Evolutionary conservation across 331 rosid genomes (phyloP).

Genomic region (Pyracantha coccinea): DNA sequence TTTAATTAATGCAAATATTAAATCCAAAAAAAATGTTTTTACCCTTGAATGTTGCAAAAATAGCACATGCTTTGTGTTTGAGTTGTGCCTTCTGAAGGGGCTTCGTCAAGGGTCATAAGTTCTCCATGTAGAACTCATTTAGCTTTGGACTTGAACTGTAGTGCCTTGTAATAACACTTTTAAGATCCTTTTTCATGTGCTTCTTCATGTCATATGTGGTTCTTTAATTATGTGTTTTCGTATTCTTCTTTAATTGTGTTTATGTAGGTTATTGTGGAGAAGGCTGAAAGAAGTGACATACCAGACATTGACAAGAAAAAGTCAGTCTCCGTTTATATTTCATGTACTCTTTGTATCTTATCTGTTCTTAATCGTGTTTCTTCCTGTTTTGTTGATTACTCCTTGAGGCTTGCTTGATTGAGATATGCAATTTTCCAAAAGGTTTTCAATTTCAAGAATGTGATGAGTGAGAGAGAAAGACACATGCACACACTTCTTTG

Average conservation of each 20-base stretch:
- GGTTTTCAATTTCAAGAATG: too few relatives aligned
- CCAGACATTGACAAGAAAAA: constrained; percentile 49
- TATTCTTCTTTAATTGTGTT: neutral
- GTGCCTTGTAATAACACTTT: neutral
- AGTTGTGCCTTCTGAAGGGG: neutral
- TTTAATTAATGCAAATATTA: neutral
- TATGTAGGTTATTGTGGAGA: constrained; percentile 41
- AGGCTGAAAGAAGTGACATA: constrained; percentile 41
- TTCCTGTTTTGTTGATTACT: neutral
- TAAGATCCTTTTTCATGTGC: neutral
- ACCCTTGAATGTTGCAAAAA: neutral
- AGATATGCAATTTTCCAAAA: too few relatives aligned
- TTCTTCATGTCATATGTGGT: neutral
- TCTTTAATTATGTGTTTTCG: neutral
- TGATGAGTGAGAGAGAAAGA: neutral
- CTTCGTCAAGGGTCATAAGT: neutral
- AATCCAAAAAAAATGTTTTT: neutral
- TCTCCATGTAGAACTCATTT: neutral
- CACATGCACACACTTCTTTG: neutral
- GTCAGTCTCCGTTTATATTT: constrained; percentile 19
- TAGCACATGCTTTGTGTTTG: neutral
- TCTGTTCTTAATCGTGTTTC: neutral
- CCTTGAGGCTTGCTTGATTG: too few relatives aligned
- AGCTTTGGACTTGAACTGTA: neutral
- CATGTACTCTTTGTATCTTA: neutral